Evolutionary conservation across 106 monocot genomes (phyloP).

Genomic region (Acorus gramineus): DNA sequence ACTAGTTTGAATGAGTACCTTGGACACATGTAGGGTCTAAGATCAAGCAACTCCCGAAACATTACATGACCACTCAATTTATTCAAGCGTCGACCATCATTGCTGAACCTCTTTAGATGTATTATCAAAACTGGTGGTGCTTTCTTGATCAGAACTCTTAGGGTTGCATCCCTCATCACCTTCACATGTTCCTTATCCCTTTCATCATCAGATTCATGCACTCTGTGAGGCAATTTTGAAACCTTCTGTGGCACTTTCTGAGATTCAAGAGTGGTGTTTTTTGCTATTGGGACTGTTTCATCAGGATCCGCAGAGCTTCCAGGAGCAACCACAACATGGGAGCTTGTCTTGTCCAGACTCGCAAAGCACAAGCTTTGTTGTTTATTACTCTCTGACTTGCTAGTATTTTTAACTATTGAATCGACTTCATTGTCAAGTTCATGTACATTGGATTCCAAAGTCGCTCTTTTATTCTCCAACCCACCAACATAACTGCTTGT

Average conservation of each 20-base stretch:
- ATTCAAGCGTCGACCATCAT: conserved; percentile 64
- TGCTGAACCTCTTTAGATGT: conserved; percentile 82
- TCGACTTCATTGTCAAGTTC: no score
- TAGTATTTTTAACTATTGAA: no score
- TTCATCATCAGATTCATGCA: conserved; percentile 11
- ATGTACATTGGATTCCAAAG: no score
- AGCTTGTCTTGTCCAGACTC: no score
- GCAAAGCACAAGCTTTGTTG: no score
- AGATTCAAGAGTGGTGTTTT: conserved; percentile 7
- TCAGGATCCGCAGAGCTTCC: conserved; percentile 2
- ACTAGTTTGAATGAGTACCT: conserved; percentile 31
- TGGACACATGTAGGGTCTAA: conserved; percentile 53
- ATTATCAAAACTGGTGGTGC: conserved; percentile 61
- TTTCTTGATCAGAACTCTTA: conserved; percentile 49
- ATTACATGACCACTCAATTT: conserved; percentile 72
- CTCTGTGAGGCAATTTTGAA: conserved; percentile 1
- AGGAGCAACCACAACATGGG: neutral
- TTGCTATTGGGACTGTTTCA: conserved; percentile 7
- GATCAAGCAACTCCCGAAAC: conserved; percentile 71
- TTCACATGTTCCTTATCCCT: conserved; percentile 19
- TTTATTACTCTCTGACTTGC: no score
- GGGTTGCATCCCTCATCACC: conserved; percentile 73
- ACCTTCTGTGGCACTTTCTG: conserved; percentile 8
- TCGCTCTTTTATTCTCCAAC: neutral
- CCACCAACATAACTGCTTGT: conserved; percentile 1